A percentile compares a stretch with the other conserved stretches of the same genome.
phyloP scores from a whole-genome alignment of 176 grass and related monocot species.

The Elymus sibiricus region DNA sequence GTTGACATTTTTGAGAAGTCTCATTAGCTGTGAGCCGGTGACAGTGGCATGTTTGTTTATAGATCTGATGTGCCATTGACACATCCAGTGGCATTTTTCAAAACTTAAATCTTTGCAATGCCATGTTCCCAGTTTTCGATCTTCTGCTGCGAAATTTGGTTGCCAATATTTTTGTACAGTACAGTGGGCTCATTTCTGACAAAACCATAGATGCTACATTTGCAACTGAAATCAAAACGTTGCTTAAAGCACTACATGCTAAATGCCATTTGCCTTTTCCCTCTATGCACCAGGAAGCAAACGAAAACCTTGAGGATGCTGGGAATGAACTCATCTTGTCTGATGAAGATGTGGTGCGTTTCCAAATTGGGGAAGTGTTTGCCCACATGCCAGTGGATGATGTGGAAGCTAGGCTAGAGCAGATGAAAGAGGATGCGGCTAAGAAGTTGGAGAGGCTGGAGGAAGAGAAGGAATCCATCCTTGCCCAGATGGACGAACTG shows the following conservation, averaged over 20 bases:
- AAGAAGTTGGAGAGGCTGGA: conserved; percentile 72
- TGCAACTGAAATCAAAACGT: background rate
- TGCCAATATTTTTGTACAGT: background rate
- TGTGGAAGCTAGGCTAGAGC: conserved; percentile 77
- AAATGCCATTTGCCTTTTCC: background rate
- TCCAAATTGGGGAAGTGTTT: conserved; percentile 95
- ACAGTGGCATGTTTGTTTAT: background rate
- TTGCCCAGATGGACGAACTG: conserved; percentile 79
- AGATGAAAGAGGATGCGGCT: conserved; percentile 87
- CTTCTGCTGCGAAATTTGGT: background rate
- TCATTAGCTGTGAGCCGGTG: background rate
- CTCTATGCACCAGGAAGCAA: conserved; percentile 59
- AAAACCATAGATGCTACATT: too few species aligned
- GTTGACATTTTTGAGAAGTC: background rate
- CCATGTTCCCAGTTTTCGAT: background rate
- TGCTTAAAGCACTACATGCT: background rate
- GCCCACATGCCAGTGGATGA: conserved; percentile 84
- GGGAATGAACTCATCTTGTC: conserved; percentile 91
- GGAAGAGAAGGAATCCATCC: conserved; percentile 77
- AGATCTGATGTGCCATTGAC: background rate
- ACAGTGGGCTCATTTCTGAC: background rate
- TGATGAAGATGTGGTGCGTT: conserved; percentile 88
- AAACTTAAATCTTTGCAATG: background rate
- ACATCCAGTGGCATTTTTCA: background rate
- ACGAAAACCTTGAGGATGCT: conserved; percentile 94